These are phyloP conservation scores for Pleurostoma richardsiae DNA, from an alignment of 2,329 filamentous ascomycete genomes.

Conservation along the genomic window DNA sequence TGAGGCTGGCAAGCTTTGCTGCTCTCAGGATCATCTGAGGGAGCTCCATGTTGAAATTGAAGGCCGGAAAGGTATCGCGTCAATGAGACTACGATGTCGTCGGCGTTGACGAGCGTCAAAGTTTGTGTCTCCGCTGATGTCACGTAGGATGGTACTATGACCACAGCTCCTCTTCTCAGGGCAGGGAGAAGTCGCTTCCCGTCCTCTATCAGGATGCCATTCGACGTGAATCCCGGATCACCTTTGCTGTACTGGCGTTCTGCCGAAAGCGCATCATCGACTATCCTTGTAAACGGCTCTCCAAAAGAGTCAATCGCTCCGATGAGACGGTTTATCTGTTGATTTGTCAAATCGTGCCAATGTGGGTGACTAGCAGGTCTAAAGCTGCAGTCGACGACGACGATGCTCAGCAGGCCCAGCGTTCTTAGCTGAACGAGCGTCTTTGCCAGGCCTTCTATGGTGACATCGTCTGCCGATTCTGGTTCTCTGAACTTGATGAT, in stretches of 20 bases:
- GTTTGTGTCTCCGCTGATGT: constrained; percentile 32
- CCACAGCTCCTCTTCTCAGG: constrained; percentile 62
- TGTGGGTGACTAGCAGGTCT: constrained; percentile 24
- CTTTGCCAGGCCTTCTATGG: constrained; percentile 69
- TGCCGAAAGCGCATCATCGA: constrained; percentile 51
- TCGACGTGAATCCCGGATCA: constrained; percentile 18
- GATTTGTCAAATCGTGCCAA: constrained; percentile 30
- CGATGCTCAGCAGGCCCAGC: constrained; percentile 74
- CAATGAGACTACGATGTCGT: constrained; percentile 69
- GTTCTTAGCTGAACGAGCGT: constrained; percentile 80
- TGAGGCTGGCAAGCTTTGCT: constrained; percentile 27
- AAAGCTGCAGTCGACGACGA: constrained; percentile 70
- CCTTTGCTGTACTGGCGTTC: constrained; percentile 2
- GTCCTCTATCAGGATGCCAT: constrained; percentile 32
- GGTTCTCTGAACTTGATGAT: constrained; percentile 78
- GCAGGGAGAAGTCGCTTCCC: constrained; percentile 58
- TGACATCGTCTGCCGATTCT: constrained; percentile 63
- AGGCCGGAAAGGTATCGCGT: constrained; percentile 71
- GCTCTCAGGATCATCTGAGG: constrained; percentile 29
- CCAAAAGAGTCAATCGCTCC: constrained; percentile 67
- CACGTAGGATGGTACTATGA: constrained; percentile 57
- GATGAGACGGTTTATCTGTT: constrained; percentile 70
- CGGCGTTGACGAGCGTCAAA: constrained; percentile 34
- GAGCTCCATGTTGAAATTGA: constrained; percentile 30
- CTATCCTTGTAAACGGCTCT: constrained; percentile 61